phyloP scores from a whole-genome alignment of 148 eudicot genomes.

The Dianthus caryophyllus region DNA sequence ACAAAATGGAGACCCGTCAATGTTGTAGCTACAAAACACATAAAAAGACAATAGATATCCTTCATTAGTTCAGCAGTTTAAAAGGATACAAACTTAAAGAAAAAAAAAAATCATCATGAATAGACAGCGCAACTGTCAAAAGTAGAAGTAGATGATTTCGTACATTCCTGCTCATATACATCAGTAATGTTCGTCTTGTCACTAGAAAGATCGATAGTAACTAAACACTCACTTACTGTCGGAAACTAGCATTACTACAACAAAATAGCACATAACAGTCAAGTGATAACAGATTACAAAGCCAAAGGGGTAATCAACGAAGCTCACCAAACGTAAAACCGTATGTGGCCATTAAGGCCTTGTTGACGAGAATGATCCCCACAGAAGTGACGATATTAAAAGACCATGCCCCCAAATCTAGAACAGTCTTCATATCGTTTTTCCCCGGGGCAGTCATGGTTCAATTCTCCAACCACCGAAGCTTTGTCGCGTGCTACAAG shows the following conservation, averaged over 20 bases:
- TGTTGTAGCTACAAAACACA: conserved; percentile 58
- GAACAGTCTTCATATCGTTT: conserved; percentile 21
- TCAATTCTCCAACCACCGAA: background rate
- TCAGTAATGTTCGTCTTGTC: background rate
- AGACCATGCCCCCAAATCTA: conserved; percentile 27
- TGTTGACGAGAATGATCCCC: conserved; percentile 30
- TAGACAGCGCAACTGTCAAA: background rate
- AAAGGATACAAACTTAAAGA: background rate
- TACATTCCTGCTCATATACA: background rate
- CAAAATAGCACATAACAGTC: background rate
- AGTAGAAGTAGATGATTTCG: background rate
- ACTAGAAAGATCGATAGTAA: background rate
- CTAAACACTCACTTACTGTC: background rate
- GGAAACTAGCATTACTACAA: background rate
- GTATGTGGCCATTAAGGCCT: conserved; percentile 27
- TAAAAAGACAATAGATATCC: background rate
- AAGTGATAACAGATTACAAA: background rate
- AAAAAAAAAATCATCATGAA: background rate
- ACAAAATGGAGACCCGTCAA: conserved; percentile 74
- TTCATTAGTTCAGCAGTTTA: background rate
- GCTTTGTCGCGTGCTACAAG: conserved; percentile 6
- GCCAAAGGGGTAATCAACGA: background rate
- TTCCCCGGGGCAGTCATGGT: conserved; percentile 21
- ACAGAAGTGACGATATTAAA: conserved; percentile 28
- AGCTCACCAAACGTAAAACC: conserved; percentile 29